Conservation (phyloP, 176 grass and related monocot species). For the Musa troglodytarum region DNA sequence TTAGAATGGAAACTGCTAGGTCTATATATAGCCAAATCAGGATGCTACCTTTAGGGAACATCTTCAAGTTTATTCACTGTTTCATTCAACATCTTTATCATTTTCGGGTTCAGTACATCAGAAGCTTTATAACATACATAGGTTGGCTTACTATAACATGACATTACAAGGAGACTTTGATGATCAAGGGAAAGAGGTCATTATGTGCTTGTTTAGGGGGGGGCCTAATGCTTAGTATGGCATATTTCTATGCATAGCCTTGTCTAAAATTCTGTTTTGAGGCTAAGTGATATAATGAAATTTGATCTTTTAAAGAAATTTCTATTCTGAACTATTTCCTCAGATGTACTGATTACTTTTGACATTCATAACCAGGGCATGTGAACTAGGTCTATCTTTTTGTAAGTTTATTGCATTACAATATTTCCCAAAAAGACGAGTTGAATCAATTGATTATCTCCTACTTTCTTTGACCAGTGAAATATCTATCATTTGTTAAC, state of each 20-base stretch:
- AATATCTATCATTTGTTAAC: constrained; percentile 16
- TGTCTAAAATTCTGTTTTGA: neutral
- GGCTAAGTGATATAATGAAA: neutral
- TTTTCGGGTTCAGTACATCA: no score
- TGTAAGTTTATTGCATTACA: neutral
- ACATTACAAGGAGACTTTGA: no score
- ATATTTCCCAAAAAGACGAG: neutral
- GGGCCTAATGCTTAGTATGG: neutral
- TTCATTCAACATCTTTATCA: no score
- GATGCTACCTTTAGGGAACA: no score
- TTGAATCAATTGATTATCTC: neutral
- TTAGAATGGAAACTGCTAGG: no score
- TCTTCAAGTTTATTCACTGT: no score
- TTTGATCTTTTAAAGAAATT: neutral
- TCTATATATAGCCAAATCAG: no score
- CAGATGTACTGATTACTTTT: neutral
- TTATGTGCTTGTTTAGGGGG: neutral
- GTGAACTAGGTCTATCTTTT: neutral
- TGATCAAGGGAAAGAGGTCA: neutral
- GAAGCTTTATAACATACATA: no score
- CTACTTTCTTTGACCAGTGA: neutral
- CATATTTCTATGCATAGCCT: neutral
- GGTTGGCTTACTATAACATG: no score
- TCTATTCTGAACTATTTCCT: no score
- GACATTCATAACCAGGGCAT: neutral